These are phyloP conservation scores for Sporobolomyces pararoseus DNA, from an alignment of 768 basidiomycete genomes.

Conservation along the genomic window DNA sequence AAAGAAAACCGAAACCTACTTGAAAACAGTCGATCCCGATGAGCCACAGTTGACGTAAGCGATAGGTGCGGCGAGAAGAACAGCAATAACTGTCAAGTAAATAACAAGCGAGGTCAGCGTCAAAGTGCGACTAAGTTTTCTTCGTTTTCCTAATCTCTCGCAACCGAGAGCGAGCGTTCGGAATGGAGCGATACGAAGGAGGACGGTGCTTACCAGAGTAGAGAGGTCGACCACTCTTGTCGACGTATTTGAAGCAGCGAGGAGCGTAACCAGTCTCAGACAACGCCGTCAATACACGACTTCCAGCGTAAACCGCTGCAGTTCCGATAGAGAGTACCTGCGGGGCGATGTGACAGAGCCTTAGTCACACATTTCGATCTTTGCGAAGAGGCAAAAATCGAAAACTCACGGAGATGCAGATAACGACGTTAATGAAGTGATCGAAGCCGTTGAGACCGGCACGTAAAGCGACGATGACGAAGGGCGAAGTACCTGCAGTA, in stretches of 20 bases:
- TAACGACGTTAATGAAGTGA: conserved; percentile 52
- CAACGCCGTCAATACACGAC: conserved; percentile 61
- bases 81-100: conserved; percentile 51
- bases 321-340: conserved; percentile 31
- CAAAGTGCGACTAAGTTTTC: too few species aligned
- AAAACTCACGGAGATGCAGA: conserved; percentile 50
- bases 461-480: conserved; percentile 50
- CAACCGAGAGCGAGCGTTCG: not conserved
- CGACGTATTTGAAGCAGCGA: conserved; percentile 62
- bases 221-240: conserved; percentile 61
- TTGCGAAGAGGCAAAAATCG: conserved; percentile 38
- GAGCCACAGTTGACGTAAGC: conserved; percentile 51
- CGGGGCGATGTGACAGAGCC: too few species aligned
- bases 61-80: conserved; percentile 42
- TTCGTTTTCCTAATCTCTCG: too few species aligned
- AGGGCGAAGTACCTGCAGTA: too few species aligned
- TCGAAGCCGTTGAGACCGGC: conserved; percentile 46
- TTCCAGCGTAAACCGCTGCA: conserved; percentile 63
- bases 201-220: conserved; percentile 47
- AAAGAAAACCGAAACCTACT: conserved; percentile 53
- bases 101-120: too few species aligned
- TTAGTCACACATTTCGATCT: too few species aligned
- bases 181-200: not conserved
- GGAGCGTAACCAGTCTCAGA: conserved; percentile 67
- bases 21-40: conserved; percentile 59